Evolutionary conservation across 1,284 basidiomycete species (phyloP), one percentile per base, ranked within the genome.

Genomic region (Malassezia cuniculi): DNA sequence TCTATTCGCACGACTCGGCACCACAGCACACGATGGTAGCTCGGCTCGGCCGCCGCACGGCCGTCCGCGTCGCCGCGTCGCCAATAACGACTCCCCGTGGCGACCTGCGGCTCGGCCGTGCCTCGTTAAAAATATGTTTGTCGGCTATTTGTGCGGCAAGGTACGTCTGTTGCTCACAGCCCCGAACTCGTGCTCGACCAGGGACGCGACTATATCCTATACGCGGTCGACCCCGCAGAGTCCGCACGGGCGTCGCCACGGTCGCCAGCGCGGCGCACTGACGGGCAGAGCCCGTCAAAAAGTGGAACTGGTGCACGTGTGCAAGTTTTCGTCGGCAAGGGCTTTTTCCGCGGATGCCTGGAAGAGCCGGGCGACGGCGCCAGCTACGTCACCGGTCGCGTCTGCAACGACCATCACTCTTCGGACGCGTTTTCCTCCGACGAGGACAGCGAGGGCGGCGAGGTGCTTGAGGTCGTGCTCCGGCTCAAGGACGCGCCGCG

Each of bases 171-270:
- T 10, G 31, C 21, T 6, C 14, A 22, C 6, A 66, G 62, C 27
- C 62, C 62, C 1, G 62, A 66, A 24, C 55, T 66, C 17, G 36
- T 63, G 10, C 47, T 60, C 14, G 60, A 63, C 32, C 45, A 41
- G 21, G 52, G 46, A 32, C 39, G 39, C 22, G 62, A 66, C 44
- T 66, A 55, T 39, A 61, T 57, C 39, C 57, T 66, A 35, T 66
- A 66, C 32, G 62, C 58, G n/a, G 54, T 62, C 34, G 62, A 66
- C 28, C 60, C 60, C 4, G 52, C 57, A 17, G 62, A 66, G 43
- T 53, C 59, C 2, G 29, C 55, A 28, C 52, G 56, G 14, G 54
- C 48, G 18, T 41, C 44, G 20, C 41, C 44, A 27, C 19, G 47
- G 15, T 54, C 53, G 15, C 47, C 50, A 7, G 35, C 48, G 4